Base-by-base conservation (phyloP, 1,139 yeast genomes). In the Geotrichum candidum region DNA sequence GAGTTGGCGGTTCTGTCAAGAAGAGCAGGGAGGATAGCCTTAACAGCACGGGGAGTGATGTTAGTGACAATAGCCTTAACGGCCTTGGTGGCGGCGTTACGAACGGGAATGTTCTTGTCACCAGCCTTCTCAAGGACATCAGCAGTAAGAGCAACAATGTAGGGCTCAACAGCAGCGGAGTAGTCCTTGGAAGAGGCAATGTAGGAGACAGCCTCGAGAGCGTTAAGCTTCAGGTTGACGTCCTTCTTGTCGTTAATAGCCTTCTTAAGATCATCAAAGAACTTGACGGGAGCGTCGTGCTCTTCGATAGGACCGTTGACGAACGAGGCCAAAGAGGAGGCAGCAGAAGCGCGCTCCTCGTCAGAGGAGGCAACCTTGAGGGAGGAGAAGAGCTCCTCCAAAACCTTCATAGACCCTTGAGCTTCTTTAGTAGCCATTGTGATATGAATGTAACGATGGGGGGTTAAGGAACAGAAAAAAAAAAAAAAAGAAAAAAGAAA, bases 281-380 rank as follows among this genome's bases (percentile, higher is more conserved):
- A 91, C 76, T 85, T 86, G 74, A 82, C 86, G 73, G 99, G 99
- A 70, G 92, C 96, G 80, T 92, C 98, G 81, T 94, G 98, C 83
- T 94, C 99, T 78, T 92, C 94, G 80, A 92, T 91, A 74, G 95
- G 90, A 70, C 97, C 96, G 82, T 92, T 94, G 80, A 94, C 84
- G 83, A 94, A 92, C 67, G 96, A 85, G 69, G 98, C 85, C 74
- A 94, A 89, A 77, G 90, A 90, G 73, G 88, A 78, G 76, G 97
- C 95, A 76, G 96, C 95, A 76, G 84, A 87, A 68, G 84, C 86
- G 79, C 92, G 86, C 77, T 86, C 87, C 73, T 90, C 97, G 54
- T 71, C 74, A 63, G 85, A 77, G 70, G 87, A 76, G 73, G 98
- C 96, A 77, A 94, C 90, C 78, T 94, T 81, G 77, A 94, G 85